These are phyloP conservation scores for Chlorella sorokiniana DNA, from an alignment of 139 green algal species.

Conservation along the genomic window DNA sequence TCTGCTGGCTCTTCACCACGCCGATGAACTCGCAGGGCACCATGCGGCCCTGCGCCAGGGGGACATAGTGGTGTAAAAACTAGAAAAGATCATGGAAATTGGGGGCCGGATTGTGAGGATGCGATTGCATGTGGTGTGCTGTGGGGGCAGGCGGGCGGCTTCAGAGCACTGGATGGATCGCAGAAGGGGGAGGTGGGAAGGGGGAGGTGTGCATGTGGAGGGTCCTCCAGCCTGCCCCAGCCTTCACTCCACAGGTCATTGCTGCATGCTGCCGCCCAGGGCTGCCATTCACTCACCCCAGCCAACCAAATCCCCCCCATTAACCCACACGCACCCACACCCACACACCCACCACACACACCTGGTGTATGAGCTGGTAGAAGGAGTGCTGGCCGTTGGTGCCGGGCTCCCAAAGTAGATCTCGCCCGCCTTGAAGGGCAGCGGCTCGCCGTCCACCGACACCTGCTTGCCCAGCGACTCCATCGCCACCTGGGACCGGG, in stretches of 20 bases:
- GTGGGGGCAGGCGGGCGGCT: too few species aligned
- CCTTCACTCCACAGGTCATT: too few species aligned
- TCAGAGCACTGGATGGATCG: too few species aligned
- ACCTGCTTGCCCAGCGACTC: slow-evolving; percentile 99
- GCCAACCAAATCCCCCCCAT: neutral
- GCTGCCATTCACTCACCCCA: neutral
- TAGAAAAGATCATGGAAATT: too few species aligned
- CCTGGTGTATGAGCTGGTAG: slow-evolving; percentile 88
- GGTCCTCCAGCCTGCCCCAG: too few species aligned
- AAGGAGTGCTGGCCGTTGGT: slow-evolving; percentile 99
- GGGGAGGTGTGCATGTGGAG: too few species aligned
- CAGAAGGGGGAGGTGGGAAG: too few species aligned
- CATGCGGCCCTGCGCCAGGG: neutral
- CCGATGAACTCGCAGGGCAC: slow-evolving; percentile 99
- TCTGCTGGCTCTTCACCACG: slow-evolving; percentile 94
- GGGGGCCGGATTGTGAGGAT: too few species aligned
- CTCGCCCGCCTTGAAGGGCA: slow-evolving; percentile 91
- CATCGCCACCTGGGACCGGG: slow-evolving; percentile 82
- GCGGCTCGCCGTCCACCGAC: slow-evolving; percentile 80
- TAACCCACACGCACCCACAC: neutral
- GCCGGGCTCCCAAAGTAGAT: slow-evolving; percentile 99
- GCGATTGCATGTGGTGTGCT: too few species aligned
- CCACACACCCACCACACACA: neutral
- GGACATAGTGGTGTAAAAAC: too few species aligned
- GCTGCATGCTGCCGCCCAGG: too few species aligned